These are phyloP conservation scores for Fomitopsis pinicola DNA, from an alignment of 1,284 basidiomycete species.

Conservation along the genomic window DNA sequence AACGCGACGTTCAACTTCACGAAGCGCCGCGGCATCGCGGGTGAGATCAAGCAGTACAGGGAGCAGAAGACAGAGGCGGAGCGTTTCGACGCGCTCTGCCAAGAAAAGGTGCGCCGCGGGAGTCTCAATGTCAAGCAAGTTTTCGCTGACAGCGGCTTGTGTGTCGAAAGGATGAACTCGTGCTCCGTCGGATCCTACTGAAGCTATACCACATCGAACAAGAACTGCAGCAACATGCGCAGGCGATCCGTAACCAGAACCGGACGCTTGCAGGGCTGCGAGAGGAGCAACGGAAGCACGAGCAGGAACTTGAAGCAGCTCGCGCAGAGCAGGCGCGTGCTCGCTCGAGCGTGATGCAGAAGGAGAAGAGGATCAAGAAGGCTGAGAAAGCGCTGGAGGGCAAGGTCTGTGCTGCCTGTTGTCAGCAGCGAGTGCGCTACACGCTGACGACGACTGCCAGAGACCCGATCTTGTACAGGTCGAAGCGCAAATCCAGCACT, in stretches of 20 bases:
- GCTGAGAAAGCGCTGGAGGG: conserved; percentile 37
- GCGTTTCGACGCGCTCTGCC: conserved; percentile 76
- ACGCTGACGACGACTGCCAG: conserved; percentile 32
- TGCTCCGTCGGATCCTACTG: conserved; percentile 83
- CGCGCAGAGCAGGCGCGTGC: conserved; percentile 79
- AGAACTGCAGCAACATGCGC: conserved; percentile 68
- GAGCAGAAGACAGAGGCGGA: conserved; percentile 96
- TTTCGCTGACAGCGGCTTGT: neutral
- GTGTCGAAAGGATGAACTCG: conserved; percentile 63
- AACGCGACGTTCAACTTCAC: conserved; percentile 92
- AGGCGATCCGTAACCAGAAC: conserved; percentile 70
- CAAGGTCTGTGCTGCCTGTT: conserved; percentile 46
- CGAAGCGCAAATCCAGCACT: conserved; percentile 87
- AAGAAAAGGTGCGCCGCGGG: conserved; percentile 54
- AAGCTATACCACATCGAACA: conserved; percentile 89
- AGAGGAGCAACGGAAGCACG: conserved; percentile 64
- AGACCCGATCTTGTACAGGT: conserved; percentile 78
- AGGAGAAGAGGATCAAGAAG: conserved; percentile 29
- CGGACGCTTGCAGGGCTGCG: conserved; percentile 64
- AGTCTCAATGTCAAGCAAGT: neutral
- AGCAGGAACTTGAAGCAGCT: conserved; percentile 70
- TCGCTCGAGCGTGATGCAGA: conserved; percentile 41
- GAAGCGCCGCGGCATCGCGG: conserved; percentile 88
- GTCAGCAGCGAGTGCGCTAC: neutral
- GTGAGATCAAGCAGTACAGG: conserved; percentile 96